These are phyloP conservation scores for Lactifluus pinguis DNA, from an alignment of 768 basidiomycete genomes.

Conservation along the genomic window DNA sequence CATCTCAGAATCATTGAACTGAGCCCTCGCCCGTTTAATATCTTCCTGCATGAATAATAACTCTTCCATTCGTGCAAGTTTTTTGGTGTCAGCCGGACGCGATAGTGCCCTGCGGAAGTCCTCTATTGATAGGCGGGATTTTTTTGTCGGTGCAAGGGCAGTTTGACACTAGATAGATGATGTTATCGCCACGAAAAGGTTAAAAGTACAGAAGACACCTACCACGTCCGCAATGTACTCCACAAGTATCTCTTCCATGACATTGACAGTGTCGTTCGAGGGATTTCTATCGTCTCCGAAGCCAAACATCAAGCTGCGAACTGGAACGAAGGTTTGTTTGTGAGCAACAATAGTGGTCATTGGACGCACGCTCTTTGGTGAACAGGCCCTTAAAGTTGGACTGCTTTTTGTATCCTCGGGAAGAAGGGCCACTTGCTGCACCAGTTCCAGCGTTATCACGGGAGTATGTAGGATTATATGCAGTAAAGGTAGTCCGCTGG, in stretches of 20 bases:
- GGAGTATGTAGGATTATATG: conserved; percentile 36
- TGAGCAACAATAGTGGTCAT: neutral
- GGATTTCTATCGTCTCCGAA: conserved; percentile 90
- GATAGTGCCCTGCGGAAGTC: conserved; percentile 76
- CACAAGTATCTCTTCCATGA: conserved; percentile 90
- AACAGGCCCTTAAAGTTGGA: conserved; percentile 68
- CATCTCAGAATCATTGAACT: conserved; percentile 56
- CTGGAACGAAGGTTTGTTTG: conserved; percentile 30
- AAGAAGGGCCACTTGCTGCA: conserved; percentile 30
- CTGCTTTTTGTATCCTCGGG: conserved; percentile 50
- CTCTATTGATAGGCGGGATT: conserved; percentile 73
- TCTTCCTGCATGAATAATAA: conserved; percentile 90
- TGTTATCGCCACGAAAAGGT: neutral
- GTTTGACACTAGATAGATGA: conserved; percentile 51
- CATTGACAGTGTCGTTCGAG: conserved; percentile 77
- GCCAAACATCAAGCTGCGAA: conserved; percentile 83
- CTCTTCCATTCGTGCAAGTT: conserved; percentile 88
- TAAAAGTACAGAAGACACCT: conserved; percentile 28
- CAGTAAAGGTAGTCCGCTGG: conserved; percentile 22
- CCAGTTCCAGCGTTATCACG: conserved; percentile 41
- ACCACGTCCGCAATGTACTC: conserved; percentile 89
- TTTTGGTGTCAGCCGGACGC: conserved; percentile 82
- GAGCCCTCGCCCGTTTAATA: conserved; percentile 78
- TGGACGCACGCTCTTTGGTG: conserved; percentile 64
- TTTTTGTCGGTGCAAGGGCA: conserved; percentile 60